Base-by-base conservation (phyloP, 768 basidiomycete species). In the Melanogaster broomeanus region DNA sequence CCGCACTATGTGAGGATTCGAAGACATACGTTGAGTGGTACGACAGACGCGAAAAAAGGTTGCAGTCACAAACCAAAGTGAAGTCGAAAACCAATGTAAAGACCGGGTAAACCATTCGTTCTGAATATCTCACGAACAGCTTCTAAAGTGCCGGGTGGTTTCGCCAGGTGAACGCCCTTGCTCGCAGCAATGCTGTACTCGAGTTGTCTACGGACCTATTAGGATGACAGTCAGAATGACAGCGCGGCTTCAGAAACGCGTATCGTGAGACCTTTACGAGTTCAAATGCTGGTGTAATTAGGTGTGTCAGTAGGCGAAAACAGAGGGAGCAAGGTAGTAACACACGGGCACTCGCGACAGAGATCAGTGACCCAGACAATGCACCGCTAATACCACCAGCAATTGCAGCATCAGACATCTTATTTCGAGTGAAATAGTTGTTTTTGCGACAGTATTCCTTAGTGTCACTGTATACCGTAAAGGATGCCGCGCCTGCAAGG, bases 161-260 rank as follows among this genome's bases (percentile, higher is more conserved):
- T 91, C 8, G 71, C 73, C 42, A 92, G 63, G n/a, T 79, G 73
- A 34, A 87, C 46, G 6, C 91, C 90, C 60, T 87, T 89, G 66
- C 75, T 86, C 25, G 85, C 83, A 38, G 92, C 94, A 55, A 97
- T 97, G 51, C 87, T 84, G 62, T 87, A 96, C 72, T 98, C 94
- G 47, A 98, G 74, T 61, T 98, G 94, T 59, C 94, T 79, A 51
- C 93, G 85, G 47, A 94, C 87, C 92, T 93, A 62, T 51, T 48
- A 48, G 54, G 46, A 53, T 42, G 30, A 38, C 45, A 34, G 35
- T 66, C 39, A 60, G 51, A 16, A 57, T 33, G 27, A 35, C 30
- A 19, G 33, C 13, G 33, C 40, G 21, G 30, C 21, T 18, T 45
- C 19, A 48, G 42, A 22, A 41, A 19, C 43, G 25, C 42, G 50